These are phyloP conservation scores for Fusarium camptoceras DNA, from an alignment of 2,329 filamentous ascomycete species.

Conservation along the genomic window DNA sequence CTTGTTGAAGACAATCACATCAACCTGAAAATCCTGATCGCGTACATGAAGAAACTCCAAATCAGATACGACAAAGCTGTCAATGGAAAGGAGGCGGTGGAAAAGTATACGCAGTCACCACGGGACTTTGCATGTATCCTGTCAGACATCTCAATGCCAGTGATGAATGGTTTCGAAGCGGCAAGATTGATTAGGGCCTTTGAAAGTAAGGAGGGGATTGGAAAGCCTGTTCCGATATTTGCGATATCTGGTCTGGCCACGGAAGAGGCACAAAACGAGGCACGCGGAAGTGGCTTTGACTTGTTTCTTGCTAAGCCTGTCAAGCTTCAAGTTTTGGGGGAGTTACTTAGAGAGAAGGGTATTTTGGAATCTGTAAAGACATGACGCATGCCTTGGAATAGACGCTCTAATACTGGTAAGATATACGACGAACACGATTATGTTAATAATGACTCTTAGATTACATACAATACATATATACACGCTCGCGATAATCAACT, in stretches of 20 bases:
- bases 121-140: not conserved
- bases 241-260: not conserved
- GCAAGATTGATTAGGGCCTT: not conserved
- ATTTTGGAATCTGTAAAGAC: not conserved
- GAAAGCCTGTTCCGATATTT: not conserved
- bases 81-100: conserved; percentile 1
- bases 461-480: not conserved
- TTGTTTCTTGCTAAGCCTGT: not conserved
- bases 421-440: not conserved
- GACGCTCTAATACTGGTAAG: accelerated
- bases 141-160: not conserved
- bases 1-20: conserved; percentile 9
- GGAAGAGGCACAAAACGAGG: not conserved
- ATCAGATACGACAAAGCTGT: not conserved
- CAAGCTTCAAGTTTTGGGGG: not conserved
- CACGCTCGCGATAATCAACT: not conserved
- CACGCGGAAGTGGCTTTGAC: not conserved
- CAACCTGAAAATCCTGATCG: not conserved
- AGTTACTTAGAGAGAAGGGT: not conserved
- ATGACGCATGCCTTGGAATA: not conserved
- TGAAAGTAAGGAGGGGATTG: not conserved
- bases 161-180: not conserved
- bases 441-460: not conserved
- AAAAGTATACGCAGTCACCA: not conserved
- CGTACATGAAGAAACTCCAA: not conserved